phyloP scores from a whole-genome alignment of 768 basidiomycete species.

The Fomitopsis pulvina region DNA sequence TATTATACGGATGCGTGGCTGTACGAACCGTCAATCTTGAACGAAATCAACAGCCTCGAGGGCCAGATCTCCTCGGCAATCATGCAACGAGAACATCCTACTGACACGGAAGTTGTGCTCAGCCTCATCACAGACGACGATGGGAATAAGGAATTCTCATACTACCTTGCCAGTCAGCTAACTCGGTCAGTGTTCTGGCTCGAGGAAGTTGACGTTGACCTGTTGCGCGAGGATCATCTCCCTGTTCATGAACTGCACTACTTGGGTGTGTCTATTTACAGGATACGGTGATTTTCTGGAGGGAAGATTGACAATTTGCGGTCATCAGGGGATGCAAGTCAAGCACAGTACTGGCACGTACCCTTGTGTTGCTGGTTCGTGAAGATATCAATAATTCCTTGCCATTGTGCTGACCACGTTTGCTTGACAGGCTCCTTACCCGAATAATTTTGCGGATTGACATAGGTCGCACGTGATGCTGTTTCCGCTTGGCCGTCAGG shows the following conservation, averaged over 20 bases:
- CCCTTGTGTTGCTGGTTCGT: not conserved
- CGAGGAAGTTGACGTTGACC: conserved; percentile 6
- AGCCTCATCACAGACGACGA: not conserved
- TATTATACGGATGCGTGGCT: conserved; percentile 5
- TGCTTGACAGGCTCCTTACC: not conserved
- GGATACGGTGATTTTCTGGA: no score
- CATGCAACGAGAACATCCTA: not conserved
- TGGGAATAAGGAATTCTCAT: not conserved
- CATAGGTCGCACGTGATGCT: conserved; percentile 16
- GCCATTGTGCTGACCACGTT: not conserved
- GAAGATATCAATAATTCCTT: no score
- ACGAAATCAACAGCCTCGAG: conserved; percentile 1
- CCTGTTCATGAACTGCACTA: not conserved
- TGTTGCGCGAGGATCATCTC: not conserved
- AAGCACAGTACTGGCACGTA: conserved; percentile 7
- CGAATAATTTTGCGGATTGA: not conserved
- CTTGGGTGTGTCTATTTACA: not conserved
- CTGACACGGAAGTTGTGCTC: not conserved
- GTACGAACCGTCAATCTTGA: not conserved
- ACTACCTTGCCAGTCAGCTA: conserved; percentile 8
- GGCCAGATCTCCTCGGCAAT: not conserved
- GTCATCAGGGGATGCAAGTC: not conserved
- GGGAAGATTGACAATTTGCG: no score
- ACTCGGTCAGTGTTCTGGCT: conserved; percentile 11
- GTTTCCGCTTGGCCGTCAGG: conserved; percentile 13